Percentiles rank a stretch among this genome's conserved stretches.
These are phyloP conservation scores for Ceratobasidium sp. DNA, from an alignment of 1,284 basidiomycete genomes.

Conservation along the genomic window DNA sequence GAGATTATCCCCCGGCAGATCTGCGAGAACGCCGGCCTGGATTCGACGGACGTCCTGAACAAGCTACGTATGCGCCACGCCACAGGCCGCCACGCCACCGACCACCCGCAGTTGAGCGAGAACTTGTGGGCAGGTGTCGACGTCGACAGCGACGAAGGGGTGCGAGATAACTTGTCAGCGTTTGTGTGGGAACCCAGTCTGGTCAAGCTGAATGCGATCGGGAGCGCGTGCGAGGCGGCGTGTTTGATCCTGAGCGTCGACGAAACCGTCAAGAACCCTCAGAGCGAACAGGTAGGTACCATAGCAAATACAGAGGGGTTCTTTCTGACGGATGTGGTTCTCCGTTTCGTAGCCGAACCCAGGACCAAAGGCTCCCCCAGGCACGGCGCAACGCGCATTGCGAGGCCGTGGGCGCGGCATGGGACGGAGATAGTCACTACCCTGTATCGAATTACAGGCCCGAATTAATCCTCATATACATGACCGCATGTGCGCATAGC, in stretches of 20 bases:
- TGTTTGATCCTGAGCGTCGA: conserved; percentile 95
- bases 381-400: conserved; percentile 81
- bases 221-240: conserved; percentile 94
- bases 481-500: background rate
- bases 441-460: background rate
- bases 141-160: conserved; percentile 87
- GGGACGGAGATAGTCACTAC: background rate
- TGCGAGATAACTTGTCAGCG: conserved; percentile 94
- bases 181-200: conserved; percentile 99
- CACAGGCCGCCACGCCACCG: conserved; percentile 57
- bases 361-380: conserved; percentile 84
- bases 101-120: conserved; percentile 51
- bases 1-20: conserved; percentile 99
- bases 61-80: conserved; percentile 98
- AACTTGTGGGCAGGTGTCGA: conserved; percentile 91
- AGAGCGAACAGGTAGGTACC: conserved; percentile 80
- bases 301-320: conserved; percentile 22
- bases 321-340: conserved; percentile 34
- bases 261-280: conserved; percentile 92
- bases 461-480: no score
- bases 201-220: conserved; percentile 95
- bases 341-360: conserved; percentile 61
- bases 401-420: conserved; percentile 79
- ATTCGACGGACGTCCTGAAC: conserved; percentile 97
- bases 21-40: conserved; percentile 97